Conservation (phyloP, 2,329 filamentous ascomycete genomes). For the Truncatella angustata region DNA sequence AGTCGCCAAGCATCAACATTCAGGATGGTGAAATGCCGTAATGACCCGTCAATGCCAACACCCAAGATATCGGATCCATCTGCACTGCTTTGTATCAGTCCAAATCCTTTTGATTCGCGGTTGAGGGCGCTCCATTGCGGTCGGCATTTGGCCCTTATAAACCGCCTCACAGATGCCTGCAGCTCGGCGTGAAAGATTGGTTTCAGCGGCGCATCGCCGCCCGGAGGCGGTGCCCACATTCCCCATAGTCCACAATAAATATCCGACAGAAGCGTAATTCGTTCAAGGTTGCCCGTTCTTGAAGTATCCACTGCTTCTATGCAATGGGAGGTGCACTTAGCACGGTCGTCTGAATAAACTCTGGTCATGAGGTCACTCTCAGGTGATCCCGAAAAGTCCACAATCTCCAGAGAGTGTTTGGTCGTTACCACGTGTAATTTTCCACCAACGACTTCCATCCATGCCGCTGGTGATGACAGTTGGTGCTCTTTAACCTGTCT, state of each 20-base stretch:
- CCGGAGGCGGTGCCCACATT: conserved; percentile 49
- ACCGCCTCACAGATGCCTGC: conserved; percentile 54
- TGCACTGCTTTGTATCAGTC: conserved; percentile 38
- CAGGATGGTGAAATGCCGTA: conserved; percentile 70
- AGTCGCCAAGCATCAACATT: conserved; percentile 62
- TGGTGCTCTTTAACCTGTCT: conserved; percentile 43
- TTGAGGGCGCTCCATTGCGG: conserved; percentile 45
- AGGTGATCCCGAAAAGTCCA: conserved; percentile 45
- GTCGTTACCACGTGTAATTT: conserved; percentile 52
- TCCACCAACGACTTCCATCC: conserved; percentile 44
- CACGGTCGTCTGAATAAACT: conserved; percentile 44
- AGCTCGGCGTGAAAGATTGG: conserved; percentile 56
- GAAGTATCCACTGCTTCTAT: conserved; percentile 38
- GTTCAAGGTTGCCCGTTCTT: conserved; percentile 25
- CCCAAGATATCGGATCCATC: conserved; percentile 59
- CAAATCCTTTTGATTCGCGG: conserved; percentile 37
- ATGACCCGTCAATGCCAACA: conserved; percentile 65
- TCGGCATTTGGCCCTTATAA: conserved; percentile 52
- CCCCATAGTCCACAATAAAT: conserved; percentile 45
- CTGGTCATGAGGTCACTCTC: conserved; percentile 34
- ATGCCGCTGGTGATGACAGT: conserved; percentile 52
- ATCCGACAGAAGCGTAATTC: conserved; percentile 48
- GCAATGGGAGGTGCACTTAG: conserved; percentile 43
- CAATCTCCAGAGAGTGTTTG: conserved; percentile 54
- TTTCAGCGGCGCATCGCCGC: conserved; percentile 38